Base-by-base conservation (phyloP, 225 moss, liverwort and hornwort genomes). In the Lunularia cruciata region DNA sequence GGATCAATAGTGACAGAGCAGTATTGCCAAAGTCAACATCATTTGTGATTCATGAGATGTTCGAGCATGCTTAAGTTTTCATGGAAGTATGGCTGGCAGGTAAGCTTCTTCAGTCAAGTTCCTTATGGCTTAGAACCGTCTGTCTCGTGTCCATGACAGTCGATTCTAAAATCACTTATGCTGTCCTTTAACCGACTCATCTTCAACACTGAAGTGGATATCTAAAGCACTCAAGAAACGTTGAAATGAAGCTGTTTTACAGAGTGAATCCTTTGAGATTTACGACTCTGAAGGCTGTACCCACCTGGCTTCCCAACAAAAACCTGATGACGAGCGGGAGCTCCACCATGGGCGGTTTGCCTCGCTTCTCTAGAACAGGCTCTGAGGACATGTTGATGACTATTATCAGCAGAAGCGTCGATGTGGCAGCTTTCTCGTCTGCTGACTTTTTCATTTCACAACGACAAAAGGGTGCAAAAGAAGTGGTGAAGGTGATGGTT, bases 361-460 rank as follows among this genome's bases (percentile, higher is more conserved):
- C 75, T n/a, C 59, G 45, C 26, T 75, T 58, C 42, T 75, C 59
- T 31, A 31, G 75, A 42, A 68, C 75, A 18, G 75, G 75, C 52
- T 58, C 75, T 30, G 68, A 75, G 47, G 68, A 60, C 3, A 40
- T 51, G 28, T 37, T 75, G 25, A 48, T 49, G 25, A 23, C 27
- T 2, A 68, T 75, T 30, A 75, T 75, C 18, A 48, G 60, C 47
- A 68, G 40, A 27, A 68, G 34, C 16, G 25, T 75, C 28, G 75
- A 75, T 51, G 47, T 68, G 30, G 46, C 33, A 13, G 31, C 47
- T 12, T 67, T 59, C 13, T 20, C 33, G 3, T 56, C 8, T 69
- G 37, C 40, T 3, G 51, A 33, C 33, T 34, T 36, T 35, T 13
- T 52, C 13, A 47, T 33, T 30, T n/a, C 26, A 10, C 67, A 25